phyloP scores from a whole-genome alignment of 805 yeast species.

The Hanseniaspora mollemarum region DNA sequence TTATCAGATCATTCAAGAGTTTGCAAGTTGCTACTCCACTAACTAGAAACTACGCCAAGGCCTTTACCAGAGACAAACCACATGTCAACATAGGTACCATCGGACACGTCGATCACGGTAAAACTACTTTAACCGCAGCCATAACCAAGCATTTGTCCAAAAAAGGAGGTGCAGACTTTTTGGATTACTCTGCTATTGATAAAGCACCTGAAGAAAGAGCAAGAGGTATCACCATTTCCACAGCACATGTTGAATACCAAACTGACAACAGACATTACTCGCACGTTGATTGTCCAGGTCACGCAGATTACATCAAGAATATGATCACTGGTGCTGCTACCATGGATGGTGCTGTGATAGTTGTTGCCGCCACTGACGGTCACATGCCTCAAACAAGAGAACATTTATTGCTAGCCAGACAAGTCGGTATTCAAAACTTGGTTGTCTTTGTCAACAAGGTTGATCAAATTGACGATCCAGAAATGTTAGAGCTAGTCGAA shows the following conservation, averaged over 20 bases:
- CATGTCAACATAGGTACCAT: constrained; percentile 96
- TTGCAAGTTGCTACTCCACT: constrained; percentile 11
- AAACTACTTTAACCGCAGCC: constrained; percentile 96
- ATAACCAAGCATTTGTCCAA: constrained; percentile 87
- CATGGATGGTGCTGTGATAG: constrained; percentile 99
- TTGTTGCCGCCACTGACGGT: constrained; percentile 98
- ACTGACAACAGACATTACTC: constrained; percentile 92
- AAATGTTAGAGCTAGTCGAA: constrained; percentile 97
- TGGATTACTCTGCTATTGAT: constrained; percentile 88
- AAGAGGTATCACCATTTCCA: constrained; percentile 96
- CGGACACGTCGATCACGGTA: constrained; percentile 99
- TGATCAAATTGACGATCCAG: constrained; percentile 95
- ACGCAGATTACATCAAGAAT: constrained; percentile 96
- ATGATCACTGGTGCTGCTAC: constrained; percentile 99
- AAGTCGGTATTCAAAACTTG: constrained; percentile 95
- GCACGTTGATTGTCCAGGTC: constrained; percentile 98
- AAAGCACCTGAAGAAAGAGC: constrained; percentile 99
- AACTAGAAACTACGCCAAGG: constrained; percentile 40
- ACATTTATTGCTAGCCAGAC: constrained; percentile 95
- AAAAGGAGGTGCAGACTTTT: constrained; percentile 83
- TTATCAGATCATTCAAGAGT: constrained; percentile 11
- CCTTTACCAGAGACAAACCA: constrained; percentile 91
- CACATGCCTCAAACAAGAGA: constrained; percentile 99
- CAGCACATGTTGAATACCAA: constrained; percentile 96
- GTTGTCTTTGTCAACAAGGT: constrained; percentile 98